These are phyloP conservation scores for Saturnispora sekii DNA, from an alignment of 805 yeast genomes.

Conservation along the genomic window DNA sequence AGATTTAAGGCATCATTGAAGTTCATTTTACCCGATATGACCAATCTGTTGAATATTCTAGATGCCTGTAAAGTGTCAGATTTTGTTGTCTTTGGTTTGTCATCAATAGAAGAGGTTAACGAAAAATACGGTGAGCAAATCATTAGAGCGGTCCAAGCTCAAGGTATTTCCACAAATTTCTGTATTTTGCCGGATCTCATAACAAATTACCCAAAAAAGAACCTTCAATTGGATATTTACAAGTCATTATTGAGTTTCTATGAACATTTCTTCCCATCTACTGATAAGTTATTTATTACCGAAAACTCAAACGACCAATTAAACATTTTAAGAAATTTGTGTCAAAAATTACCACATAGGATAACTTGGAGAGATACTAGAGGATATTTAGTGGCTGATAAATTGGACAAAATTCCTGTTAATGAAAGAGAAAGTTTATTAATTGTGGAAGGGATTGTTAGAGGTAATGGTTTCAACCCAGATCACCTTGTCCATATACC, in stretches of 20 bases:
- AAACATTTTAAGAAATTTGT: slow-evolving; percentile 62
- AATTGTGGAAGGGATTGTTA: slow-evolving; percentile 69
- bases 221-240: slow-evolving; percentile 62
- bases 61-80: slow-evolving; percentile 89
- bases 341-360: slow-evolving; percentile 81
- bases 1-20: slow-evolving; percentile 72
- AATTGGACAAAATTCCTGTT: slow-evolving; percentile 27
- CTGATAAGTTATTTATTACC: slow-evolving; percentile 65
- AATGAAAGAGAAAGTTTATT: slow-evolving; percentile 31
- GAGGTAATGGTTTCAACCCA: slow-evolving; percentile 78
- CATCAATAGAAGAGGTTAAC: slow-evolving; percentile 79
- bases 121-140: slow-evolving; percentile 77
- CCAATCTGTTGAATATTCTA: slow-evolving; percentile 55
- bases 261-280: slow-evolving; percentile 69
- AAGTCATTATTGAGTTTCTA: slow-evolving; percentile 58
- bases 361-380: slow-evolving; percentile 90
- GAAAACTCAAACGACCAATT: slow-evolving; percentile 61
- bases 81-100: slow-evolving; percentile 79
- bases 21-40: slow-evolving; percentile 61
- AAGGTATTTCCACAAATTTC: slow-evolving; percentile 77
- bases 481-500: slow-evolving; percentile 79
- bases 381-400: slow-evolving; percentile 76
- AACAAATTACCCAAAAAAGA: slow-evolving; percentile 57
- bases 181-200: slow-evolving; percentile 74
- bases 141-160: slow-evolving; percentile 78